phyloP scores from a whole-genome alignment of 2,329 filamentous ascomycete species.

The Aureobasidium mangrovei region DNA sequence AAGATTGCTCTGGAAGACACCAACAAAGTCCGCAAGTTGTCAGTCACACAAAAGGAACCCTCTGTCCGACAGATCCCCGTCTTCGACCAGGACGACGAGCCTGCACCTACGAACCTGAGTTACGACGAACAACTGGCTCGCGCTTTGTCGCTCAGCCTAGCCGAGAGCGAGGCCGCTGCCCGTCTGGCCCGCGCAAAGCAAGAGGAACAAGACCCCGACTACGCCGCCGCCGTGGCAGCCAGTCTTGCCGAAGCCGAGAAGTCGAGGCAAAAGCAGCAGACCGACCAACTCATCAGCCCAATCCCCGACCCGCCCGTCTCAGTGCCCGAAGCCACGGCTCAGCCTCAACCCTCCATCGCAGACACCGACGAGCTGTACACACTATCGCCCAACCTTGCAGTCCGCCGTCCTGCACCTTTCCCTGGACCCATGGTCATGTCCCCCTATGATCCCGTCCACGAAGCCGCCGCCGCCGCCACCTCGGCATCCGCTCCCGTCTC shows the following conservation, averaged over 20 bases:
- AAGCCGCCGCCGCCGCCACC: slow-evolving; percentile 21
- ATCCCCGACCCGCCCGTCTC: slow-evolving; percentile 19
- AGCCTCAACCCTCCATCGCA: slow-evolving; percentile 8
- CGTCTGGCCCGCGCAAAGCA: slow-evolving; percentile 13
- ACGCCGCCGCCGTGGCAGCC: slow-evolving; percentile 27
- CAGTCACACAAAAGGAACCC: slow-evolving; percentile 1
- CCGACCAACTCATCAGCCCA: slow-evolving; percentile 17
- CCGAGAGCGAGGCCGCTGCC: slow-evolving; percentile 23
- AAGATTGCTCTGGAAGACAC: slow-evolving; percentile 30
- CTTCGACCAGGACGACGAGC: not conserved
- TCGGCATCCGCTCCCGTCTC: not conserved
- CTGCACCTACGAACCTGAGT: slow-evolving; percentile 20
- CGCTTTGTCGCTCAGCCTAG: slow-evolving; percentile 28
- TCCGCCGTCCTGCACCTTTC: slow-evolving; percentile 6
- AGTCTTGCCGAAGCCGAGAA: slow-evolving; percentile 20
- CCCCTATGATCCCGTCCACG: slow-evolving; percentile 25
- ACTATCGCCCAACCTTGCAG: slow-evolving; percentile 22
- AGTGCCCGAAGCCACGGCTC: slow-evolving; percentile 10
- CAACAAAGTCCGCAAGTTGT: slow-evolving; percentile 7
- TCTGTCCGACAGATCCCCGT: slow-evolving; percentile 1
- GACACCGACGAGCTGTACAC: slow-evolving; percentile 25
- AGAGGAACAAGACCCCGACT: slow-evolving; percentile 22
- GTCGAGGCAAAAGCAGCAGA: slow-evolving; percentile 20
- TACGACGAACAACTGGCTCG: slow-evolving; percentile 31
- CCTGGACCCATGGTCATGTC: not conserved